Evolutionary conservation across 768 basidiomycete genomes (phyloP).

Genomic region (Calocybe gangraenosa): DNA sequence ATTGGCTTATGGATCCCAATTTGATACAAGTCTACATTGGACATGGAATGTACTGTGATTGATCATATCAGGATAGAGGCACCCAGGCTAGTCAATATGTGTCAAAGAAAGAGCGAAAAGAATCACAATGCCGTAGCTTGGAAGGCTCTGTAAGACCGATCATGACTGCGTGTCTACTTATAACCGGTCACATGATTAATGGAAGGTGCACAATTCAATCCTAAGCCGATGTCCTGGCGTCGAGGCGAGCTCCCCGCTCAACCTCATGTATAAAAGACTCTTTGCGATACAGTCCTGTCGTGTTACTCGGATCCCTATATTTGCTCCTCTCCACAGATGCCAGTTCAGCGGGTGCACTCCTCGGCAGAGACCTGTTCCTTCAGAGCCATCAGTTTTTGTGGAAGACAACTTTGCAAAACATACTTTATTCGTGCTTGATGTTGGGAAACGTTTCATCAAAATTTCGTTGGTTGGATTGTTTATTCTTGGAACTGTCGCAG

Average conservation of each 20-base stretch:
- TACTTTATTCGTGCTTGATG: slow-evolving; percentile 34
- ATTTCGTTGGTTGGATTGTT: slow-evolving; percentile 43
- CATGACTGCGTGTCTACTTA: no score
- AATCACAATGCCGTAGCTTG: no score
- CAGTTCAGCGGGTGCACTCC: slow-evolving; percentile 10
- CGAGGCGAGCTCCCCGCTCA: no score
- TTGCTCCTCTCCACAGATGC: slow-evolving; percentile 5
- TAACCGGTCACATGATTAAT: no score
- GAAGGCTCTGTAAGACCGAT: not conserved
- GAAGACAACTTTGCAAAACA: slow-evolving; percentile 27
- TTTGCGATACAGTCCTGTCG: not conserved
- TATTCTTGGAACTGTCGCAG: slow-evolving; percentile 38
- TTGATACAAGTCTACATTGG: no score
- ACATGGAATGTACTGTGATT: no score
- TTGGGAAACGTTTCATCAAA: slow-evolving; percentile 45
- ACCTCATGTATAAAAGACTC: slow-evolving; percentile 14
- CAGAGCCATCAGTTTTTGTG: slow-evolving; percentile 15
- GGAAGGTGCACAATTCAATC: no score
- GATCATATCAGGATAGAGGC: slow-evolving; percentile 6
- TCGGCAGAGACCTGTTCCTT: slow-evolving; percentile 13
- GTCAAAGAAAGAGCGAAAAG: no score
- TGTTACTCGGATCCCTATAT: slow-evolving; percentile 2
- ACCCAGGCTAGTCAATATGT: no score
- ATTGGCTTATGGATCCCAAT: no score
- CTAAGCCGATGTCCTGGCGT: no score